Base-by-base conservation (phyloP, 2,329 filamentous ascomycete genomes). In the Xylariaceae sp. region DNA sequence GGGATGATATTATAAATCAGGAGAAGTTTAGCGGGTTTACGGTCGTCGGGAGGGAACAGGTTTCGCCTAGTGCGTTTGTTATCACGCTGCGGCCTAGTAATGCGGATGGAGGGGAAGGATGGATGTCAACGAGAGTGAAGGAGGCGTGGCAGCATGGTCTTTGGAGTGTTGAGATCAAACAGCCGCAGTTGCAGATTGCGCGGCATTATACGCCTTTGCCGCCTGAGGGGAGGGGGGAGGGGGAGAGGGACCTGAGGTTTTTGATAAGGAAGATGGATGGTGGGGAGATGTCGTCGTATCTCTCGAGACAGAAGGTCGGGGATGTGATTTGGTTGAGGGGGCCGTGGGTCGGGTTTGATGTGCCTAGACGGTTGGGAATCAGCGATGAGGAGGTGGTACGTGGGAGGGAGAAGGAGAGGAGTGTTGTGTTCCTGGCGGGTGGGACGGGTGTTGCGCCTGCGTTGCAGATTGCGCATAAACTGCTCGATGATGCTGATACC, bases 391-490 rank as follows among this genome's bases (percentile, higher is more conserved):
- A 15, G 3, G n/a, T 6, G 10, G 11, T 36, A 6, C n/a, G 14
- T n/a, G 50, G 32, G 15, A 44, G 3, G 5, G 62, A 63, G 17
- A 68, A 77, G 22, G 67, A 61, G n/a, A 62, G 71, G 44, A 73
- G 79, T 51, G 75, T 96, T 2, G 74, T 96, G 2, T 96, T 97
- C 62, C 72, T 97, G 18, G 94, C 91, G 1, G 94, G 91, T 2
- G 94, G 94, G 0, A 99, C 94, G 0, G 92, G 94, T 1, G 87
- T 99, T 59, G 90, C 90, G 14, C 89, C 92, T 0, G 94, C 91
- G 7, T 70, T 97, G 67, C 92, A 97, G 69, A 81, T 87, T 38
- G 88, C 85, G 1, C 72, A 83, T 53, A 80, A 81, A 1, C 68
- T 92, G 11, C 70, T 83, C 4, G 68, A 75, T 52, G 58, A 66